Evolutionary conservation across 257 asterid genomes (phyloP), one percentile per base, ranked within the genome.

Genomic region (Anisodus acutangulus): DNA sequence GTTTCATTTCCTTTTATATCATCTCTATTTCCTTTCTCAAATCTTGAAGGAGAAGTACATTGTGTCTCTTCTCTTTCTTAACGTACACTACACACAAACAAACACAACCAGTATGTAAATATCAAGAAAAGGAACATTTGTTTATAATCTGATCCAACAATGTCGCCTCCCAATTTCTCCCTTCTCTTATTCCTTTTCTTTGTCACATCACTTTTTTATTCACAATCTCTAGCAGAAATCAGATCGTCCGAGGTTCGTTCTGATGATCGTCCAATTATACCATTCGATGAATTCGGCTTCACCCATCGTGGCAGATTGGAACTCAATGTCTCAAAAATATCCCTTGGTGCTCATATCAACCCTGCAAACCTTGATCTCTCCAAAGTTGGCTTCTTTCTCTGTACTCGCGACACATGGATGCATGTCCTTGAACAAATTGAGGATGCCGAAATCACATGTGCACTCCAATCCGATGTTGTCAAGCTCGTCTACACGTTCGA

Each of bases 221-320:
- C 92, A 37, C 79, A 79, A 82, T 64, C 87, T 78, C 54, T 86
- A 35, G 94, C 90, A 78, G 98, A 95, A 92, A 92, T 93, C 90
- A 94, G 96, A 4, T 84, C 31, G 85, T 68, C 91, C 67, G 90
- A 88, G 41, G 84, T 90, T 85, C 91, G 91, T 85, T 91, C 93
- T 88, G 97, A 95, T 22, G 87, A 37, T 82, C 92, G 93, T 0
- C 92, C 94, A 41, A 89, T 93, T n/a, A 92, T 93, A 83, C 93
- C 93, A 58, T 92, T 93, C 85, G 95, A 92, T 87, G 98, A 92
- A 83, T 92, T 95, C 88, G 98, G 98, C 0, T 95, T 93, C 95
- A 91, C 97, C 64, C 95, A 84, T 87, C 93, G 93, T 22, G 98
- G 98, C 57, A 95, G 92, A 51, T 88, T 95, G 70, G 90, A 95